Conservation (phyloP, 768 basidiomycete species). For the Lentinula guzmanii region DNA sequence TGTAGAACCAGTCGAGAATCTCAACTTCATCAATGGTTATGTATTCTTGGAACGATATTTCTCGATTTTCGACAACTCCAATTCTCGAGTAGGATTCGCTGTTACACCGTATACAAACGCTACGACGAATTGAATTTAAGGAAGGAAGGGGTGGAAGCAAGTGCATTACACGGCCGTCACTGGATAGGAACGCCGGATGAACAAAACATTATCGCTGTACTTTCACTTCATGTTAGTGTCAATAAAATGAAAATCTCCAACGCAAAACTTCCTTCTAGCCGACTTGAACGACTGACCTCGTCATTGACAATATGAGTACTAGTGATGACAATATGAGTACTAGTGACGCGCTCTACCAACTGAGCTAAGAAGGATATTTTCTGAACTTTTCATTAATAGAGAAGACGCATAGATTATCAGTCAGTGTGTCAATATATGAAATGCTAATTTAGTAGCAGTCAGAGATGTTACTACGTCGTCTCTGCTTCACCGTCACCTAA, state of each 20-base stretch:
- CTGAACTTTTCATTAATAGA: too few relatives aligned
- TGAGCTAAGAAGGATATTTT: slow-evolving; percentile 14
- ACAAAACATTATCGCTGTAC: too few relatives aligned
- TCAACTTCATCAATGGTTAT: slow-evolving; percentile 41
- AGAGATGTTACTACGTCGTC: not conserved
- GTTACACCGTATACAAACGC: not conserved
- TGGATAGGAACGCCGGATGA: too few relatives aligned
- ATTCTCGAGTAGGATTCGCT: slow-evolving; percentile 13
- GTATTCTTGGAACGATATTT: slow-evolving; percentile 34
- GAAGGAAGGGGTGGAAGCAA: too few relatives aligned
- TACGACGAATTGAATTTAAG: not conserved
- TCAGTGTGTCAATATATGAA: too few relatives aligned
- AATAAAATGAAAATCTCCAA: not conserved
- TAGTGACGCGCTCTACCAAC: slow-evolving; percentile 13
- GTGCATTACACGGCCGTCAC: too few relatives aligned
- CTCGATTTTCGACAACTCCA: slow-evolving; percentile 56
- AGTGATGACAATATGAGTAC: too few relatives aligned
- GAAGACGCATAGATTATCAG: too few relatives aligned
- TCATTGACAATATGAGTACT: not conserved
- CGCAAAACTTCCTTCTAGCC: not conserved
- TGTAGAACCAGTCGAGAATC: slow-evolving; percentile 20
- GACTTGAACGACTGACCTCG: not conserved
- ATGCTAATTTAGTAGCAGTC: too few relatives aligned
- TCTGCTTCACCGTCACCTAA: slow-evolving; percentile 40
- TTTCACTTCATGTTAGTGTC: too few relatives aligned